phyloP scores from a whole-genome alignment of 176 grass and related monocot species.

The Oryza brachyantha region DNA sequence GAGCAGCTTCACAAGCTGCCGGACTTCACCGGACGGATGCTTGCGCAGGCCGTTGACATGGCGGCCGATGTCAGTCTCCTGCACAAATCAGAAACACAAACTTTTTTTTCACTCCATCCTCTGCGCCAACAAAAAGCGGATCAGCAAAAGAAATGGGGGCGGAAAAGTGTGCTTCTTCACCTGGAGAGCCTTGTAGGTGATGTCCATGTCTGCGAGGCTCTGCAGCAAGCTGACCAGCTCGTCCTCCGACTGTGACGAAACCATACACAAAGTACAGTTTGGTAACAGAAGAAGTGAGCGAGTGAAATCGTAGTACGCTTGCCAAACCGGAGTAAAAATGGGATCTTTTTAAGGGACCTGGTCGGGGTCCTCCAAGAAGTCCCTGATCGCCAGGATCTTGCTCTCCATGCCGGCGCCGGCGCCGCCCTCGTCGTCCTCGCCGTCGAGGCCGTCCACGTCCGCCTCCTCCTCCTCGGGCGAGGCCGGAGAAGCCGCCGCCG shows the following conservation, averaged over 20 bases:
- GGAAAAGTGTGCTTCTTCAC: constrained; percentile 26
- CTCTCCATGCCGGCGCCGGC: constrained; percentile 25
- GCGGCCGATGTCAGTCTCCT: constrained; percentile 80
- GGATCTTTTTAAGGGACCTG: constrained; percentile 53
- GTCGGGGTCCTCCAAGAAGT: constrained; percentile 70
- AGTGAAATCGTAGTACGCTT: constrained; percentile 7
- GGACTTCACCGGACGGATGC: constrained; percentile 66
- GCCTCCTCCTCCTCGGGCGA: constrained; percentile 30
- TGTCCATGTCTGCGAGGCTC: constrained; percentile 74
- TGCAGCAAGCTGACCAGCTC: constrained; percentile 56
- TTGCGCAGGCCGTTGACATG: constrained; percentile 72
- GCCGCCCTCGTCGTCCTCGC: constrained; percentile 4
- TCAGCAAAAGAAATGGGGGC: not conserved
- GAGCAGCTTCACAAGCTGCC: constrained; percentile 63
- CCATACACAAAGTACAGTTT: constrained; percentile 31
- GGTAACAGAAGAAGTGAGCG: constrained; percentile 30
- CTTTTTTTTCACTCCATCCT: not conserved
- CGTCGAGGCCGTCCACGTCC: constrained; percentile 25
- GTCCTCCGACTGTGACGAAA: constrained; percentile 66
- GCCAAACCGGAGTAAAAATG: constrained; percentile 27
- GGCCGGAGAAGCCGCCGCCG: not conserved
- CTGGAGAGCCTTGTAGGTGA: constrained; percentile 72
- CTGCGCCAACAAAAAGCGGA: not conserved
- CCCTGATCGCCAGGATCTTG: constrained; percentile 70
- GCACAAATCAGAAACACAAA: constrained; percentile 33